Percentiles rank a stretch among this genome's conserved stretches.
Conservation (phyloP, 2,329 filamentous ascomycete species). For the Dothidotthia symphoricarpi region DNA sequence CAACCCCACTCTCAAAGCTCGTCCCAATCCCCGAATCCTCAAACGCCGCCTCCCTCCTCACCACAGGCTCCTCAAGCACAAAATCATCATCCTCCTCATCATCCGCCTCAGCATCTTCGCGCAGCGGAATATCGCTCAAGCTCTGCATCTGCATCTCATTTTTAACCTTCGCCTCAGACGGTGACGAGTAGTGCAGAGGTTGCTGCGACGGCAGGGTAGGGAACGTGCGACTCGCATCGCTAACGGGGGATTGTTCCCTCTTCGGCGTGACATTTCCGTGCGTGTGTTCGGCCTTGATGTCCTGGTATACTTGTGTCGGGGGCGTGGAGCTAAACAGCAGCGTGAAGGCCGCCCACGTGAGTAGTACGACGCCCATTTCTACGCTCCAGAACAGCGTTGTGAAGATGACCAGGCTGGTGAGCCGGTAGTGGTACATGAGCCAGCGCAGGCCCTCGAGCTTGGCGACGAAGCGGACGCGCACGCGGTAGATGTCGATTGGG, state of each 20-base stretch:
- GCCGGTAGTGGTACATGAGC: conserved; percentile 79
- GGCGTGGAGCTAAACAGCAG: conserved; percentile 35
- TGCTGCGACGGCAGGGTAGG: conserved; percentile 48
- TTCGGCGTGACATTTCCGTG: conserved; percentile 13
- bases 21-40: conserved; percentile 51
- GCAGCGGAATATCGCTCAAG: conserved; percentile 22
- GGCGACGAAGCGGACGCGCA: conserved; percentile 67
- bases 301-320: neutral
- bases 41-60: conserved; percentile 11
- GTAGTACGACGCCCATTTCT: conserved; percentile 65
- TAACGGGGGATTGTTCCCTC: conserved; percentile 37
- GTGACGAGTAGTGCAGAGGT: conserved; percentile 41
- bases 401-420: conserved; percentile 67
- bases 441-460: conserved; percentile 69
- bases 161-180: conserved; percentile 8
- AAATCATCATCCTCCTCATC: conserved; percentile 48
- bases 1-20: conserved; percentile 43
- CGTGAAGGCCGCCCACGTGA: conserved; percentile 62
- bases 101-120: conserved; percentile 42
- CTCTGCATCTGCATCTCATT: conserved; percentile 15
- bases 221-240: conserved; percentile 51
- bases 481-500: conserved; percentile 73
- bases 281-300: conserved; percentile 8
- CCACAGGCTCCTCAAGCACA: conserved; percentile 38
- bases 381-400: conserved; percentile 72